Base-by-base conservation (phyloP, 192 early-diverging fungal genomes). In the Hyaloraphidium curvatum region DNA sequence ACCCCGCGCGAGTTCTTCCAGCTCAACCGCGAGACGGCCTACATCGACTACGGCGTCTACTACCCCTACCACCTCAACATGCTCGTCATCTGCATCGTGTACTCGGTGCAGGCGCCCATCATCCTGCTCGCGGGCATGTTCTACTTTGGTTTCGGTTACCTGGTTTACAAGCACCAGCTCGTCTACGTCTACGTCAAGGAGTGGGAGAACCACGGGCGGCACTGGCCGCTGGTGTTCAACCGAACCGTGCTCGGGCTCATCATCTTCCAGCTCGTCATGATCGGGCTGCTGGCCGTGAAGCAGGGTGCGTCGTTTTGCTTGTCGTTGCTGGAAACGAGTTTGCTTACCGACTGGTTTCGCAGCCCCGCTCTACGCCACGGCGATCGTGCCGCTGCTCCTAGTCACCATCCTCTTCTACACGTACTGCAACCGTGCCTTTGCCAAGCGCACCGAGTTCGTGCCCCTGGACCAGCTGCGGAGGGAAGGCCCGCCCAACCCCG, bases 151-250 rank as follows among this genome's bases (percentile, higher is more conserved):
- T 17, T 63, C 14, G 72, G 52, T 3, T 70, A 55, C 54, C 4
- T 71, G 9, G 68, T 74, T 2, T 71, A 62, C 58, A 59, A 60
- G 40, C 66, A 74, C 35, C 72, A 70, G 55, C 56, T 75, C 25
- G 57, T 75, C 19, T 75, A 63, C 59, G 73, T 71, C 0, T 75
- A 75, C 40, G 66, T 72, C 29, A 75, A 75, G 52, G 59, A 69
- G 55, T 66, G 60, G 59, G 70, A 72, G 51, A 54, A 48, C n/a
- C 66, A 67, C 50, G 73, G 73, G 9, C 59, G 28, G 55, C 61
- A 67, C 37, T 72, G 69, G 69, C 40, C 59, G 9, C 59, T 64
- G 65, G 65, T 62, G 11, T 75, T 68, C 56, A 53, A 57, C 14
- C 51, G 63, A 40, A 62, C 59, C 33, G 55, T 62, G 7, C 51